Evolutionary conservation across 2,329 filamentous ascomycete species (phyloP).

Genomic region (Ceratocystiopsis minuta): DNA sequence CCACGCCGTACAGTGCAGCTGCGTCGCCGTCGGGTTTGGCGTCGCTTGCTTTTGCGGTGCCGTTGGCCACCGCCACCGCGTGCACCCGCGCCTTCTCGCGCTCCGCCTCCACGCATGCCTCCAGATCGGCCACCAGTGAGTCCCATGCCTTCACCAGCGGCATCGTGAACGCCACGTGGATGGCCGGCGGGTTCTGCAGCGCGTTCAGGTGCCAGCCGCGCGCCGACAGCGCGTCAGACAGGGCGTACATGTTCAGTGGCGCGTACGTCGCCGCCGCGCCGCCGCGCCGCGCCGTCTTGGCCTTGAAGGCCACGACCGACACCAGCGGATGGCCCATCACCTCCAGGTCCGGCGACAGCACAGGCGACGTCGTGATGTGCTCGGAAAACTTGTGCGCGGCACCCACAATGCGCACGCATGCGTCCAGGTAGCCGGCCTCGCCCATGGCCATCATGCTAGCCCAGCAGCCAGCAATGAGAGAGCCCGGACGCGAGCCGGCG

Average conservation of each 20-base stretch:
- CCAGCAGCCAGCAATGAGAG: constrained; percentile 93
- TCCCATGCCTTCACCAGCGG: constrained; percentile 72
- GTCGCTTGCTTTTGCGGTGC: constrained; percentile 21
- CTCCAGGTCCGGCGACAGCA: constrained; percentile 53
- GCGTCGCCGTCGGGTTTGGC: constrained; percentile 44
- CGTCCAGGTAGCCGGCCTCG: constrained; percentile 70
- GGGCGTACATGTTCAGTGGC: constrained; percentile 81
- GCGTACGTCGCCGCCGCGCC: background rate
- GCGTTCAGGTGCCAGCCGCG: constrained; percentile 94
- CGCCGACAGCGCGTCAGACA: constrained; percentile 70
- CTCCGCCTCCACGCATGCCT: constrained; percentile 50
- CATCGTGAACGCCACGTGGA: constrained; percentile 85
- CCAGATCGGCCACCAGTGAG: constrained; percentile 54
- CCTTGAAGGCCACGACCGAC: constrained; percentile 65
- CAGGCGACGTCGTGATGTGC: constrained; percentile 51
- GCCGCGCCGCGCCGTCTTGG: constrained; percentile 30
- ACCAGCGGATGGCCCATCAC: constrained; percentile 76
- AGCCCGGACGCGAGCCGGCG: constrained; percentile 79
- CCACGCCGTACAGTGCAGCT: constrained; percentile 83
- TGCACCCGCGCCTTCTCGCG: constrained; percentile 64
- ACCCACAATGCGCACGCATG: constrained; percentile 76
- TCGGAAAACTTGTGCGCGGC: constrained; percentile 66
- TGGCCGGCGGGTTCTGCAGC: constrained; percentile 75
- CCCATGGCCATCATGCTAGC: constrained; percentile 76
- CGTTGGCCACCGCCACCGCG: constrained; percentile 41